These are phyloP conservation scores for Helichrysum umbraculigerum DNA, from an alignment of 129 eudicot species.

Conservation along the genomic window DNA sequence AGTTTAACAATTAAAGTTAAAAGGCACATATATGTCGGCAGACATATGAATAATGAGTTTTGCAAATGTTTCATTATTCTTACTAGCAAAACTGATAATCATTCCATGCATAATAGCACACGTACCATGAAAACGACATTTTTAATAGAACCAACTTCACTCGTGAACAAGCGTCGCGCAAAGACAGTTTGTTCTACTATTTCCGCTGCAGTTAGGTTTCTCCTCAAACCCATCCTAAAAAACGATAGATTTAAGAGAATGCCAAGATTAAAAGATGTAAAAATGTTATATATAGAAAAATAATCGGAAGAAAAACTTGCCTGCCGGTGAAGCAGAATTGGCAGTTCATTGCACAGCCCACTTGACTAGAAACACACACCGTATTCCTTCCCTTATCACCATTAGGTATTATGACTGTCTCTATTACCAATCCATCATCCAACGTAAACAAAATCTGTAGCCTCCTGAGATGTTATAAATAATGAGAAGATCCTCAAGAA, in stretches of 20 bases:
- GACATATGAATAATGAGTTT: not conserved
- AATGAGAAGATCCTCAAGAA: constrained; percentile 56
- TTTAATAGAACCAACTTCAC: constrained; percentile 74
- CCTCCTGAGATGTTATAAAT: constrained; percentile 64
- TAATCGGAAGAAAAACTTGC: constrained; percentile 37
- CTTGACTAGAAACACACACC: constrained; percentile 99
- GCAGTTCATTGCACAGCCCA: constrained; percentile 97
- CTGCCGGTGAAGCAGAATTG: constrained; percentile 98
- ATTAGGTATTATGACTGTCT: constrained; percentile 78
- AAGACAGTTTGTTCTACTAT: constrained; percentile 93
- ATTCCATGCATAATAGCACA: not conserved
- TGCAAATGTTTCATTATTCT: not conserved
- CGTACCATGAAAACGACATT: constrained; percentile 97
- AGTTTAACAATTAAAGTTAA: not conserved
- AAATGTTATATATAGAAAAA: not conserved
- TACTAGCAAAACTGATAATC: not conserved
- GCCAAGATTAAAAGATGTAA: not conserved
- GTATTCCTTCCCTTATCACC: constrained; percentile 75
- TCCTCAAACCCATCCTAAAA: constrained; percentile 81
- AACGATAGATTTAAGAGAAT: constrained; percentile 13
- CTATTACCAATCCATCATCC: constrained; percentile 85
- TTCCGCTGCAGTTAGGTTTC: constrained; percentile 83
- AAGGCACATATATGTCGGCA: not conserved
- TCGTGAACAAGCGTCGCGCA: constrained; percentile 73
- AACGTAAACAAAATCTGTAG: constrained; percentile 84